Base-by-base conservation (phyloP, 345 rosid genomes). In the Jatropha curcas region DNA sequence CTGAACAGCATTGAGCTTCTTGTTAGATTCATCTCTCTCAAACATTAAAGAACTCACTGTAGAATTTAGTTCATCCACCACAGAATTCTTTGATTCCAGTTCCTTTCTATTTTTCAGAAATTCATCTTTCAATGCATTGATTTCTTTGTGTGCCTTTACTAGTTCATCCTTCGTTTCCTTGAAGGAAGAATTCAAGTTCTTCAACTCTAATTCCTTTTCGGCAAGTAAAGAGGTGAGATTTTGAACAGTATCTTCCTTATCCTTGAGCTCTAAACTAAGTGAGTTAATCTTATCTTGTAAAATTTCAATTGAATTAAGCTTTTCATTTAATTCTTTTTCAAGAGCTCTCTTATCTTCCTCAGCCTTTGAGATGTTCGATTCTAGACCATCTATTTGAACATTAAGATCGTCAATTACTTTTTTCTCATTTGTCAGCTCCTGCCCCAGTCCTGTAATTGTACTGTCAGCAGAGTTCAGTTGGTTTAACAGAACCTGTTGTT, bases 371-470 rank as follows among this genome's bases (percentile, higher is more conserved):
- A 92, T 85, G 64, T 51, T 78, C 63, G 33, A 71, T 70, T 83
- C 89, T 71, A 92, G 87, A 81, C 79, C 63, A 62, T 76, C 88
- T 34, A 83, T 84, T 84, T 86, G 86, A 77, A 37, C 60, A 69
- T 72, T 86, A 60, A 92, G 84, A 67, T 86, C 85, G 45, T 84
- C 89, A 16, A 86, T 70, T 68, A 74, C 50, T 75, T 59, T 86
- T 82, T 86, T 92, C 74, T 92, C 90, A 28, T 88, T 81, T 79
- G 79, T 84, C 51, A 92, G 87, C 86, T 92, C 98, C 75, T 75
- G 82, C 59, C 89, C 99, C 72, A 92, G 80, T 45, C 80, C 89
- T 59, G 84, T 37, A 76, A 89, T 84, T 50, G 86, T 76, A 55
- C 72, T 78, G 71, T 89, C 88, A 5, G 98, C 98, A 48, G 87